phyloP scores from a whole-genome alignment of 1,284 basidiomycete species.

The Puccinia hordei region DNA sequence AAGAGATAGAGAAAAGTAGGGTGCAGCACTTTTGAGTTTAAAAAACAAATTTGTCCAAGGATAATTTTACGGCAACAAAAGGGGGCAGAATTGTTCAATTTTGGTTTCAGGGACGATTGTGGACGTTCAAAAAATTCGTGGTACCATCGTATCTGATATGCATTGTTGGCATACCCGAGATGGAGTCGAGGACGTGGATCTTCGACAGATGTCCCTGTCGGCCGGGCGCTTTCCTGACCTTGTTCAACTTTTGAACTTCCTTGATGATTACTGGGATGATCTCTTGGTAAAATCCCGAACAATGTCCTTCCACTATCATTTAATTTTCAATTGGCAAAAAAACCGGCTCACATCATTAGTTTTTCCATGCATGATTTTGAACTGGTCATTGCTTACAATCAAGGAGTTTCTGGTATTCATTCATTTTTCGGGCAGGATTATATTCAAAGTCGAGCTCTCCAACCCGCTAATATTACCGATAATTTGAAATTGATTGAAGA shows the following conservation, averaged over 20 bases:
- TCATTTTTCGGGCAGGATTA: constrained; percentile 1
- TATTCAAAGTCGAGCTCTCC: constrained; percentile 18
- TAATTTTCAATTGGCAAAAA: not conserved
- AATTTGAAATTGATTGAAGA: not conserved
- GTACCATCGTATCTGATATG: constrained; percentile 47
- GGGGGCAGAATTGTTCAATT: not conserved
- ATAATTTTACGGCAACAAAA: not conserved
- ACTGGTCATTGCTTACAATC: constrained; percentile 23
- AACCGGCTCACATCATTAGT: not conserved
- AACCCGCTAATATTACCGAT: not conserved
- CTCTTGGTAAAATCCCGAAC: constrained; percentile 27
- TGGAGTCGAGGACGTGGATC: constrained; percentile 28
- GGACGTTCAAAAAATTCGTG: not conserved
- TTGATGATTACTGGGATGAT: constrained; percentile 42
- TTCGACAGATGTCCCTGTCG: constrained; percentile 34
- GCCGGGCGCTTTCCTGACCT: constrained; percentile 36
- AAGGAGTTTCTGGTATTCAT: constrained; percentile 11
- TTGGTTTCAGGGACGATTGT: not conserved
- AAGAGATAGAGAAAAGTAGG: no score
- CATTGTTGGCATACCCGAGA: constrained; percentile 42
- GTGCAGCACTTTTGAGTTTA: no score
- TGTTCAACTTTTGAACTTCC: constrained; percentile 14
- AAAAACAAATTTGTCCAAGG: no score
- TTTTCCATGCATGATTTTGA: not conserved
- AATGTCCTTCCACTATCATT: constrained; percentile 30